A percentile compares a stretch with the other conserved stretches of the same genome.
phyloP scores from a whole-genome alignment of 495 filamentous ascomycete genomes.

The Penicillium robsamsonii region DNA sequence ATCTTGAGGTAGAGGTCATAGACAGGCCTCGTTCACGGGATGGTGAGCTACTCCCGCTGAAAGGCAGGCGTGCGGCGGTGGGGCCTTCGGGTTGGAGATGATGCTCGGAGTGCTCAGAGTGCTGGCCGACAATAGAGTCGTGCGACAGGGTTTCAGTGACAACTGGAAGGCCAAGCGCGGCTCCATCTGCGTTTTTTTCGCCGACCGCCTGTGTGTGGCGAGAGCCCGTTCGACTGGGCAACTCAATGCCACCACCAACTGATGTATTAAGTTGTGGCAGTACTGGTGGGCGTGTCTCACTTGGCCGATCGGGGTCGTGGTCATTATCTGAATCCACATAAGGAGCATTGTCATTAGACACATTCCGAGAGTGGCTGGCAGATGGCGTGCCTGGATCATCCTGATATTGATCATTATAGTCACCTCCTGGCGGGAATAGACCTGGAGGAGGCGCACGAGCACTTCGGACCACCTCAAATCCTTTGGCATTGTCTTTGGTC shows the following conservation, averaged over 20 bases:
- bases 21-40: constrained; percentile 49
- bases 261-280: constrained; percentile 59
- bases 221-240: constrained; percentile 63
- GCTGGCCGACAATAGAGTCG: constrained; percentile 4
- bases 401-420: constrained; percentile 58
- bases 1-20: constrained; percentile 45
- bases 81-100: constrained; percentile 34
- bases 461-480: constrained; percentile 93
- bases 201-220: constrained; percentile 48
- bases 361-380: constrained; percentile 29
- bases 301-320: constrained; percentile 9
- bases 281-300: constrained; percentile 41
- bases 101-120: constrained; percentile 12
- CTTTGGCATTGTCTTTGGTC: constrained; percentile 85
- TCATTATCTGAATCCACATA: constrained; percentile 52
- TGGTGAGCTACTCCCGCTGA: constrained; percentile 52
- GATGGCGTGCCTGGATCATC: constrained; percentile 49
- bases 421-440: constrained; percentile 33
- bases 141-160: constrained; percentile 26
- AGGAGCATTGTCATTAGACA: constrained; percentile 36
- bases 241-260: constrained; percentile 55
- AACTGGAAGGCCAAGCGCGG: constrained; percentile 15
- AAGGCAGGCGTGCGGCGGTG: constrained; percentile 54
- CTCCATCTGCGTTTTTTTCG: constrained; percentile 18
- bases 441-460: constrained; percentile 58